phyloP scores from a whole-genome alignment of 495 filamentous ascomycete genomes.

The Penicillium crystallinum region DNA sequence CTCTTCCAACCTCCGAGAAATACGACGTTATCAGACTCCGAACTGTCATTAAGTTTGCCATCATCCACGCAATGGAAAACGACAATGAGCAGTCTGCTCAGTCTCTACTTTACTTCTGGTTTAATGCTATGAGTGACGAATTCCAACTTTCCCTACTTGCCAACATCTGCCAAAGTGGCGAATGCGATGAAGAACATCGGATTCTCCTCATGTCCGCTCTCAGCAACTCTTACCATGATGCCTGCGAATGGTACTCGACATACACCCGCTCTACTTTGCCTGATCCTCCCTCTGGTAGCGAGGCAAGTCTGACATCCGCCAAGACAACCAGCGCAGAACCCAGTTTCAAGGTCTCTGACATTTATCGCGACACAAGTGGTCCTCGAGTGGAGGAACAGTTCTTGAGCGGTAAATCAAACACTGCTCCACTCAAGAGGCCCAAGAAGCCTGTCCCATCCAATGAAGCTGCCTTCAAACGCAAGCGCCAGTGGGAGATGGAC shows the following conservation, averaged over 20 bases:
- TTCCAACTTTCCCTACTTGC: slow-evolving; percentile 21
- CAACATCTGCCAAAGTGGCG: slow-evolving; percentile 5
- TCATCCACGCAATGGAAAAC: slow-evolving; percentile 1
- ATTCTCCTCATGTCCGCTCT: slow-evolving; percentile 13
- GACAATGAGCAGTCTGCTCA: slow-evolving; percentile 8
- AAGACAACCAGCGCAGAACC: slow-evolving; percentile 31
- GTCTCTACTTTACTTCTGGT: slow-evolving; percentile 21
- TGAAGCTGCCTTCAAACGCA: slow-evolving; percentile 21
- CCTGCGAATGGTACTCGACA: slow-evolving; percentile 12
- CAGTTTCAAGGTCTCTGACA: slow-evolving; percentile 16
- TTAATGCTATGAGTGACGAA: slow-evolving; percentile 9
- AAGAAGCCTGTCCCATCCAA: slow-evolving; percentile 18
- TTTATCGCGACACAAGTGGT: slow-evolving; percentile 24
- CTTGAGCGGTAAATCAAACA: slow-evolving; percentile 28
- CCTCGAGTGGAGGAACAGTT: slow-evolving; percentile 18
- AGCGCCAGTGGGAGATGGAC: slow-evolving; percentile 26
- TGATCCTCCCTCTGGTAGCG: slow-evolving; percentile 29
- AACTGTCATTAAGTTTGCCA: slow-evolving; percentile 7
- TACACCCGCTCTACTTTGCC: not conserved
- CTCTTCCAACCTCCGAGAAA: slow-evolving; percentile 7
- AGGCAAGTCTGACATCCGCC: slow-evolving; percentile 41
- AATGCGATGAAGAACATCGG: slow-evolving; percentile 3
- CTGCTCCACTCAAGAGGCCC: slow-evolving; percentile 20
- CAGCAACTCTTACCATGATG: slow-evolving; percentile 10
- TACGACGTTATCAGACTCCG: slow-evolving; percentile 15